Base-by-base conservation (phyloP, 129 eudicot genomes). In the Flaveria ramosissima region DNA sequence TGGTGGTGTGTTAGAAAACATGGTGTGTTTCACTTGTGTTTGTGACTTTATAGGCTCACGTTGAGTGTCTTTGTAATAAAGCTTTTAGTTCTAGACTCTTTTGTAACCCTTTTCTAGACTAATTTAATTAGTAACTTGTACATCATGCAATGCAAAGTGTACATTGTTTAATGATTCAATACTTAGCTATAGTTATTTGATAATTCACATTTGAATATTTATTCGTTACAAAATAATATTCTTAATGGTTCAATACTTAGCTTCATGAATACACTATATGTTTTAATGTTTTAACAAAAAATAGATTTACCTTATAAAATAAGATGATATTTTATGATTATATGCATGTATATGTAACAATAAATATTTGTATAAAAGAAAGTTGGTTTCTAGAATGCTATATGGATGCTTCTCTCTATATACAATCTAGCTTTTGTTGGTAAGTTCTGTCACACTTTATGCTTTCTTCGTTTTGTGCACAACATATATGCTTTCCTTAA, bases 401-500 rank as follows among this genome's bases (percentile, higher is more conserved):
- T 69, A 42, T 27, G 45, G 67, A 82, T 78, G 84, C 86, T 70
- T 85, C 72, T 78, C 85, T 82, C 81, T 60, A 42, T 60, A 21
- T 43, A 69, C 83, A 82, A 75, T 85, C 82, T 77, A 68, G 39
- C 82, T 76, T 78, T 76, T 76, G 71, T 71, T 48, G 62, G 84
- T 77, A 71, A 72, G 66, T 82, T 75, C 62, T 52, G 59, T 61
- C 65, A 68, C 75, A 11, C 85, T 86, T 83, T 82, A 82, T 82
- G 84, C 86, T 78, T 78, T 79, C 73, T 67, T 70, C 82, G 71
- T 79, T 83, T 71, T 52, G 77, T 83, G 64, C 74, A 71, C 75
- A 82, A 72, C 82, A 65, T 36, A 82, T 73, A 83, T 83, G 68
- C 87, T 86, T 86, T 83, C 45, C 90, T 80, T 85, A 68, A 73